Conservation (phyloP, 31 red algal species). For the Asparagopsis taxiformis region DNA sequence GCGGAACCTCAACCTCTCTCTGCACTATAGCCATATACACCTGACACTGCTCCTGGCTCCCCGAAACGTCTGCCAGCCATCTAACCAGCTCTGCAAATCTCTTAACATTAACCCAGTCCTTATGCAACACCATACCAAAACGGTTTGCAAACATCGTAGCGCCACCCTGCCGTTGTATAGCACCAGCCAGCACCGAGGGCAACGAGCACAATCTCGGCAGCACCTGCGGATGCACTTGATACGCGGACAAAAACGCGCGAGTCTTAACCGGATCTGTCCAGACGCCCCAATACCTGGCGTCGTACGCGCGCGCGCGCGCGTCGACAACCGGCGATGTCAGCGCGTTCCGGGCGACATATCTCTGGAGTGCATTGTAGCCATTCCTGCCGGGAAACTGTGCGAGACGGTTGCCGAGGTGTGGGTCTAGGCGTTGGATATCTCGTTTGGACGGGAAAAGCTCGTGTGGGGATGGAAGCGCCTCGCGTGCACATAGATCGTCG, state of each 20-base stretch:
- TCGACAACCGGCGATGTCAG: background rate
- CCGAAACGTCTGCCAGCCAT: background rate
- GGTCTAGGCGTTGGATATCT: too few species aligned
- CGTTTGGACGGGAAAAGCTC: too few species aligned
- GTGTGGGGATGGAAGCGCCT: background rate
- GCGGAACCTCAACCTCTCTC: slow-evolving; percentile 1
- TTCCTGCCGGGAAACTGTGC: too few species aligned
- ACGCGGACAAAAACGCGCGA: background rate
- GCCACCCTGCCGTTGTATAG: slow-evolving; percentile 17
- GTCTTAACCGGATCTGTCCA: slow-evolving; percentile 14
- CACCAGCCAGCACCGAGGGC: slow-evolving; percentile 10
- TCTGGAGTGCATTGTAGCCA: too few species aligned
- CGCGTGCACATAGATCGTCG: background rate
- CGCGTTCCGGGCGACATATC: background rate
- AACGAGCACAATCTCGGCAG: slow-evolving; percentile 20
- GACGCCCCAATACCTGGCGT: slow-evolving; percentile 5
- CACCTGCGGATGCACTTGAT: slow-evolving; percentile 24
- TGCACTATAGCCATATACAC: slow-evolving; percentile 8
- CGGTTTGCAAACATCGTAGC: slow-evolving; percentile 13
- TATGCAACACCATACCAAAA: slow-evolving; percentile 10
- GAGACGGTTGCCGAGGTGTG: too few species aligned
- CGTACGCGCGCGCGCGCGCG: too few species aligned
- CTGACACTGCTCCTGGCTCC: background rate
- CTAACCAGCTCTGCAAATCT: slow-evolving; percentile 8
- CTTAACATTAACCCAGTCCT: slow-evolving; percentile 14